Evolutionary conservation across 495 filamentous ascomycete genomes (phyloP).

Genomic region (Darksidea phi): DNA sequence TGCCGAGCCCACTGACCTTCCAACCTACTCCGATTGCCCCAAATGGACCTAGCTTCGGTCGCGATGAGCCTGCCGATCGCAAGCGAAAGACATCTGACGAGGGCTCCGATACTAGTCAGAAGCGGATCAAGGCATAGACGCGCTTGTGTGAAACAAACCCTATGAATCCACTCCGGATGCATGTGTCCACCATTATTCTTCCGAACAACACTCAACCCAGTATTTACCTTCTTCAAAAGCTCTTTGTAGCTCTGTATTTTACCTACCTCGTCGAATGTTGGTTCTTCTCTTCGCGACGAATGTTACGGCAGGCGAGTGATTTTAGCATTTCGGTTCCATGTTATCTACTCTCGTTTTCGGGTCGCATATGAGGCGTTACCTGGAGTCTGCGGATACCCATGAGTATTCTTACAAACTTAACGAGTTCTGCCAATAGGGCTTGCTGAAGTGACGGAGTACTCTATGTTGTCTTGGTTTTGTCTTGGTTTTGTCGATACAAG

Average conservation of each 20-base stretch:
- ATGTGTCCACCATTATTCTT: neutral
- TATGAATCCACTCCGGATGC: too few relatives aligned
- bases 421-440: too few relatives aligned
- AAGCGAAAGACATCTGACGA: conserved; percentile 45
- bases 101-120: conserved; percentile 29
- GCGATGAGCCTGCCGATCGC: conserved; percentile 43
- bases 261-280: neutral
- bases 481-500: too few relatives aligned
- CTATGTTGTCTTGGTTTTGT: too few relatives aligned
- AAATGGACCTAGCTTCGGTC: conserved; percentile 48
- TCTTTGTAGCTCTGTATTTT: neutral
- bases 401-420: neutral
- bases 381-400: neutral
- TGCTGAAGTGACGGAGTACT: too few relatives aligned
- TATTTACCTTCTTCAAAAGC: neutral
- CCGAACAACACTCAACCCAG: neutral
- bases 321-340: neutral
- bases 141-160: neutral
- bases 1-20: conserved; percentile 89
- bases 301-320: neutral
- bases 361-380: neutral
- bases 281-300: neutral
- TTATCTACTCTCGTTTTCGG: neutral
- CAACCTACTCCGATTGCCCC: conserved; percentile 73
- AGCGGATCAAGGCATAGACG: conserved; percentile 26